Evolutionary conservation across 2,329 filamentous ascomycete genomes (phyloP).

Genomic region (Cytospora piceae): DNA sequence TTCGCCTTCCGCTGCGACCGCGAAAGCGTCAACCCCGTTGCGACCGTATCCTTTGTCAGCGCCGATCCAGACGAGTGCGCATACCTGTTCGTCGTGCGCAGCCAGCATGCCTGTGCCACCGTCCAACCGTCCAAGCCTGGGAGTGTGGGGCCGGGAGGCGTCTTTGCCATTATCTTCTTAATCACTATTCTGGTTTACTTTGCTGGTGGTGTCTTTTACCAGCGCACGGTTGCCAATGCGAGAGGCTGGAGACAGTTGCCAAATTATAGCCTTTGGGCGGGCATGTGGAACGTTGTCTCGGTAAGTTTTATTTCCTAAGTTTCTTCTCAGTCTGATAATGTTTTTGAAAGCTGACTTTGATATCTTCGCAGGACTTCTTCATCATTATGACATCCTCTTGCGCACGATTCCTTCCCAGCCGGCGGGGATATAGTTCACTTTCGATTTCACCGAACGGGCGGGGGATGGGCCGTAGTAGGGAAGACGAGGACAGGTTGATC

Average conservation of each 20-base stretch:
- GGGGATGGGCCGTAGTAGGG: slow-evolving; percentile 52
- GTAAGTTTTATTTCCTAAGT: slow-evolving; percentile 51
- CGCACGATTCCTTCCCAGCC: slow-evolving; percentile 64
- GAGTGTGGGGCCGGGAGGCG: slow-evolving; percentile 69
- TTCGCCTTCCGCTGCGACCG: slow-evolving; percentile 93
- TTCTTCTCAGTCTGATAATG: not conserved
- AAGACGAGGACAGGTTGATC: slow-evolving; percentile 92
- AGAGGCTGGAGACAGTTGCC: slow-evolving; percentile 94
- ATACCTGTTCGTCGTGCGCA: slow-evolving; percentile 94
- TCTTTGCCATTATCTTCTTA: slow-evolving; percentile 85
- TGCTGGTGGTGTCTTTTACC: slow-evolving; percentile 91
- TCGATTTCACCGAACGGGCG: slow-evolving; percentile 56
- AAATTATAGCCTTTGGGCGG: slow-evolving; percentile 91
- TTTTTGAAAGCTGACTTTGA: slow-evolving; percentile 16
- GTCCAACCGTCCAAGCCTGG: slow-evolving; percentile 73
- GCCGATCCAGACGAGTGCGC: slow-evolving; percentile 85
- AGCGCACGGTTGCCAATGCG: slow-evolving; percentile 91
- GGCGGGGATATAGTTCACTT: slow-evolving; percentile 70
- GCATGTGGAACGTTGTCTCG: slow-evolving; percentile 81
- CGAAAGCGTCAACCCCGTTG: slow-evolving; percentile 70
- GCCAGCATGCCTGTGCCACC: slow-evolving; percentile 75
- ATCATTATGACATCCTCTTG: slow-evolving; percentile 72
- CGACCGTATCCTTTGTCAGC: slow-evolving; percentile 82
- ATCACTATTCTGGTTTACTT: slow-evolving; percentile 85
- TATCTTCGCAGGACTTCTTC: slow-evolving; percentile 59